Evolutionary conservation across 2,329 filamentous ascomycete species (phyloP), one percentile per base, ranked within the genome.

Genomic region (Penicillium italicum): DNA sequence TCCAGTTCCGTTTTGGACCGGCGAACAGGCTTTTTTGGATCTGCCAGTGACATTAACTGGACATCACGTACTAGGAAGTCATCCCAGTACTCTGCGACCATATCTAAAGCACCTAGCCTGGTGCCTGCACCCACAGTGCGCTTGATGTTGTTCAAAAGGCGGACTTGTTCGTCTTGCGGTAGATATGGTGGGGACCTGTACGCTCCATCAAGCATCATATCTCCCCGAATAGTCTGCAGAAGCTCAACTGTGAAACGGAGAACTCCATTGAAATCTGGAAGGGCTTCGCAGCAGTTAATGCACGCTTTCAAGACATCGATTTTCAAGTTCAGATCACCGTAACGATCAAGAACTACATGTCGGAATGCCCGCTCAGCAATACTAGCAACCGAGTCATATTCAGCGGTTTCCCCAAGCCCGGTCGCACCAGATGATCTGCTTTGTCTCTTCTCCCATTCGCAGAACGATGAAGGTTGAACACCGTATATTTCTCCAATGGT

Each of bases 51-150:
- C 48, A 91, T 84, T 41, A 96, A 77, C 52, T 86, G 83, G 63
- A 96, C 78, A 60, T 85, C 85, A 47, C 94, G 86, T 44, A 99
- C 82, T 9, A 99, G 79, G 65, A 97, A 97, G 67, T 96, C 91
- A 71, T 99, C 94, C 94, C 94, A 99, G 69, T 97, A 99, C 63
- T 94, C 89, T 6, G 91, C 91, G 50, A 85, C 81, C 40, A 93
- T 74, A 53, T 87, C 76, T 5, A 82, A 77, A 28, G 91, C 76
- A 0, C 91, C 91, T 26, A 97, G 75, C 56, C 89, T 86, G 57
- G 83, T 84, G 0, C 89, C 87, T n/a, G 94, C 84, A 31, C 81
- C 84, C 30, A 92, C 85, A 0, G 92, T 96, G 59, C 93, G 88
- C 34, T 87, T 85, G 56, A 99, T 92, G 63, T 93, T 96, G 42